A percentile compares a stretch with the other conserved stretches of the same genome.
Evolutionary conservation across 257 asterid genomes (phyloP).

Genomic region (Solanum chiquidenum): DNA sequence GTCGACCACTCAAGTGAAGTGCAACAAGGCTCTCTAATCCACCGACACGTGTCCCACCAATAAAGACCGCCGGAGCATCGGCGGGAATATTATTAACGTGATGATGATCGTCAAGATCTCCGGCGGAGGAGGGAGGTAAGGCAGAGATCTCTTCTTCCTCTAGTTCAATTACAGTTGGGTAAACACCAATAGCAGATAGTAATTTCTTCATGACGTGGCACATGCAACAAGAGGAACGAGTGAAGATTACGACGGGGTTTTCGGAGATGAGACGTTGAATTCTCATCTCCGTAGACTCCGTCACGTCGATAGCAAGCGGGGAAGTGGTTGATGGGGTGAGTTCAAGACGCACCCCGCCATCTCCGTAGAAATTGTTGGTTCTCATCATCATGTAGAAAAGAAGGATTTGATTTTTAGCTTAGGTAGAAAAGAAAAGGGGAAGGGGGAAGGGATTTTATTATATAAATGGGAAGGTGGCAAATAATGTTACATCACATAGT

Average conservation of each 20-base stretch:
- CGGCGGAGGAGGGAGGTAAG: conserved; percentile 14
- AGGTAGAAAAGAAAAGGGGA: conserved; percentile 5
- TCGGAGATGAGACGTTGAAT: conserved; percentile 73
- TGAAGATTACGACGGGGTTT: conserved; percentile 76
- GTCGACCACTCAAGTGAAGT: conserved; percentile 68
- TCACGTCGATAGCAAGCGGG: conserved; percentile 55
- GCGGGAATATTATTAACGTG: neutral
- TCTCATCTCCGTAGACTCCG: conserved; percentile 69
- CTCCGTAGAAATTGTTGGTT: conserved; percentile 30
- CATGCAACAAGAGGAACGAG: conserved; percentile 89
- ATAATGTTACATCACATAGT: conserved; percentile 21
- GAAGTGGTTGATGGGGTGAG: conserved; percentile 46
- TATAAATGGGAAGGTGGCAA: conserved; percentile 18
- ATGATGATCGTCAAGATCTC: neutral
- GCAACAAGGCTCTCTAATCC: conserved; percentile 78
- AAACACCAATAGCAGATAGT: conserved; percentile 64
- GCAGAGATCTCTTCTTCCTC: conserved; percentile 77
- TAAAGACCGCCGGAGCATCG: conserved; percentile 52
- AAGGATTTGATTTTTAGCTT: neutral
- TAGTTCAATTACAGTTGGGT: conserved; percentile 75
- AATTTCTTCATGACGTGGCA: conserved; percentile 83
- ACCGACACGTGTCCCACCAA: conserved; percentile 83
- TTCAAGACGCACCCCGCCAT: conserved; percentile 60
- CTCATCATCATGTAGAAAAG: conserved; percentile 36
- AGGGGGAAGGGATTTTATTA: conserved; percentile 18